Conservation (phyloP, 805 yeast species). For the Jamesozyma piceae region DNA sequence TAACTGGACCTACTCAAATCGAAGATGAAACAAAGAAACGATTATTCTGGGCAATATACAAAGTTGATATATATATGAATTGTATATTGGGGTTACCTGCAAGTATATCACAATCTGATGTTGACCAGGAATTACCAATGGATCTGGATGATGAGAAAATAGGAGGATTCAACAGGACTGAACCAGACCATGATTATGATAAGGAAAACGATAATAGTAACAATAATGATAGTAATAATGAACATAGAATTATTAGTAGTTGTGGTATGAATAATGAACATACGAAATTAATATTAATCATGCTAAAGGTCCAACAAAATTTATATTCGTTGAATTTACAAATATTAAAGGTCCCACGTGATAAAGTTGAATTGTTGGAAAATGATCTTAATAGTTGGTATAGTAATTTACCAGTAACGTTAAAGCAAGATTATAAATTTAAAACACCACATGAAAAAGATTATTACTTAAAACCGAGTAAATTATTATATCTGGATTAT, state of each 20-base stretch:
- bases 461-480: slow-evolving; percentile 59
- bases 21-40: slow-evolving; percentile 78
- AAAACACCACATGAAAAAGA: slow-evolving; percentile 23
- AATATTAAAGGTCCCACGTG: neutral
- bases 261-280: slow-evolving; percentile 80
- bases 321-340: slow-evolving; percentile 6
- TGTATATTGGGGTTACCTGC: slow-evolving; percentile 81
- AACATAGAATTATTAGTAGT: slow-evolving; percentile 39
- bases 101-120: slow-evolving; percentile 64
- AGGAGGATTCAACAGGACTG: slow-evolving; percentile 29
- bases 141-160: slow-evolving; percentile 84
- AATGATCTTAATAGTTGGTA: slow-evolving; percentile 64
- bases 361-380: slow-evolving; percentile 52
- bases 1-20: slow-evolving; percentile 57
- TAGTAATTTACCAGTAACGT: slow-evolving; percentile 55
- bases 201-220: neutral
- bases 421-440: slow-evolving; percentile 54
- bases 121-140: slow-evolving; percentile 78
- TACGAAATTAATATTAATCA: slow-evolving; percentile 60
- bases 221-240: neutral
- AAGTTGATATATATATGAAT: slow-evolving; percentile 83
- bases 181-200: neutral
- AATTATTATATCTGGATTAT: slow-evolving; percentile 61
- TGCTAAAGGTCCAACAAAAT: slow-evolving; percentile 27
- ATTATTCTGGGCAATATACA: slow-evolving; percentile 80